phyloP scores from a whole-genome alignment of 805 yeast genomes.

The Isabelozyma gotoi region DNA sequence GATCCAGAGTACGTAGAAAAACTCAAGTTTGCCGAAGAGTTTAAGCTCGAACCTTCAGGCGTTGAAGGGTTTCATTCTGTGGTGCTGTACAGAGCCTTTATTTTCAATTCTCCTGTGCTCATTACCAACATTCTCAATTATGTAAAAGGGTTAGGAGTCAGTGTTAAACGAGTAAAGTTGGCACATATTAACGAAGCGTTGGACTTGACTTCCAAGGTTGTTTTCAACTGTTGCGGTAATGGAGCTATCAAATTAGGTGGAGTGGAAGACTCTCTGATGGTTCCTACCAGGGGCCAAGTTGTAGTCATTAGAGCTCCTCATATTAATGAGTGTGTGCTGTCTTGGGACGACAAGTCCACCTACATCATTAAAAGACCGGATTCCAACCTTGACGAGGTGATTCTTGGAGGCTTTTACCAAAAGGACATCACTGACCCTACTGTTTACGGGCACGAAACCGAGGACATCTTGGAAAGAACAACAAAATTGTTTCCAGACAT shows the following conservation, averaged over 20 bases:
- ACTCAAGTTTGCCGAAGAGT: constrained; percentile 5
- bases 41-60: constrained; percentile 1
- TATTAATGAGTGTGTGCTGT: constrained; percentile 15
- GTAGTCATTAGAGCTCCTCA: constrained; percentile 26
- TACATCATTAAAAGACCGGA: constrained; percentile 25
- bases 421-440: constrained; percentile 14
- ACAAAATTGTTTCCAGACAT: constrained; percentile 15
- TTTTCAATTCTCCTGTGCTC: constrained; percentile 21
- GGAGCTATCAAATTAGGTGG: constrained; percentile 21
- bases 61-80: background rate
- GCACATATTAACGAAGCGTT: constrained; percentile 17
- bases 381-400: constrained; percentile 9
- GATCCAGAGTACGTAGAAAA: constrained; percentile 2
- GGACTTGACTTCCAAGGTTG: constrained; percentile 4
- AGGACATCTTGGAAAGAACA: constrained; percentile 17
- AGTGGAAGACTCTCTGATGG: constrained; percentile 14
- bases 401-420: constrained; percentile 21
- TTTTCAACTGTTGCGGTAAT: constrained; percentile 27
- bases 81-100: constrained; percentile 9
- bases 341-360: constrained; percentile 19
- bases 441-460: constrained; percentile 15
- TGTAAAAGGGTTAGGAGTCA: constrained; percentile 13
- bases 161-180: constrained; percentile 4
- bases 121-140: constrained; percentile 10
- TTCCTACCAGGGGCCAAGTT: constrained; percentile 26